Evolutionary conservation across 1,284 basidiomycete genomes (phyloP).

Genomic region (Ceratobasidium papillatum): DNA sequence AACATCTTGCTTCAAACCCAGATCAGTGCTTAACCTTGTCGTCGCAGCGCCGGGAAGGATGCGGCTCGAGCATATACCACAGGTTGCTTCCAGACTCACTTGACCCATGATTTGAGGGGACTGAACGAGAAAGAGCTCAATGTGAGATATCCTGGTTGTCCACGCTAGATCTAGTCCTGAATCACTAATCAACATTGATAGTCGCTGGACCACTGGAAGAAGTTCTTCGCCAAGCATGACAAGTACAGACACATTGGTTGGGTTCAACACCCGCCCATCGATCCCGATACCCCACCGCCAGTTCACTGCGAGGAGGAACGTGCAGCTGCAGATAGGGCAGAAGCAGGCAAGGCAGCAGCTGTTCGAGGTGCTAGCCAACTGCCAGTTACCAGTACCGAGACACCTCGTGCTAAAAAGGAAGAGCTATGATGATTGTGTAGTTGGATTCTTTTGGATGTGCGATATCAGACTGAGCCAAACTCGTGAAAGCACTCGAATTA

Average conservation of each 20-base stretch:
- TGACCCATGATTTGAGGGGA: constrained; percentile 89
- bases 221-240: constrained; percentile 83
- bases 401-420: constrained; percentile 18
- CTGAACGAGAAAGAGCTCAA: constrained; percentile 73
- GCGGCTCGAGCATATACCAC: constrained; percentile 91
- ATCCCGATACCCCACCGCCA: constrained; percentile 80
- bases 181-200: not conserved
- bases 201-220: constrained; percentile 80
- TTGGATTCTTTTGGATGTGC: not conserved
- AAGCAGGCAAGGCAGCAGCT: constrained; percentile 37
- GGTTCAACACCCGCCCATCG: constrained; percentile 75
- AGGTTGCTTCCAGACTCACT: constrained; percentile 89
- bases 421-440: constrained; percentile 14
- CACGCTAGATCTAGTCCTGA: not conserved
- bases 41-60: constrained; percentile 80
- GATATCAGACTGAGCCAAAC: not conserved
- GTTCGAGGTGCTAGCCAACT: constrained; percentile 27
- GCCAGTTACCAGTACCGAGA: constrained; percentile 1
- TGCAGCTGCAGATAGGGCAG: constrained; percentile 36
- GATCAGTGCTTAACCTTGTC: constrained; percentile 37
- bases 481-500: not conserved
- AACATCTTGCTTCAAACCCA: not conserved
- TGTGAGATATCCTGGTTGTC: constrained; percentile 56
- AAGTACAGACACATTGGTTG: constrained; percentile 80
- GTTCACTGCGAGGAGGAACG: constrained; percentile 65